Evolutionary conservation across 805 yeast species (phyloP).

Genomic region (Lipomyces yamadae): DNA sequence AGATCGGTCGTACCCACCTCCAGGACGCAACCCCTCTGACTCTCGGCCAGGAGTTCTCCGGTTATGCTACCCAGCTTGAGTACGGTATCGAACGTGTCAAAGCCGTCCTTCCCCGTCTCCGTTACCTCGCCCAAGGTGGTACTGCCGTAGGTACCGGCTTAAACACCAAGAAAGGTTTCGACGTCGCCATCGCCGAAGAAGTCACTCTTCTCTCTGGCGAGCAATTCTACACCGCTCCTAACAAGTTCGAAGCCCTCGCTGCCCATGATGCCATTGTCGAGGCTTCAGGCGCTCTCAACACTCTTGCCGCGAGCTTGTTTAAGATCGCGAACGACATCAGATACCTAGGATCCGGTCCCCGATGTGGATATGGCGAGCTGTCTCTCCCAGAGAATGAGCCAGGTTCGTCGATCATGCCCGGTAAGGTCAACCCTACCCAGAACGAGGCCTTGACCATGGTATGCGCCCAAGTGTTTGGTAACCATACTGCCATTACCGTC

Average conservation of each 20-base stretch:
- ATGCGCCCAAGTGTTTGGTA: constrained; percentile 96
- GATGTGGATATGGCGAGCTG: constrained; percentile 98
- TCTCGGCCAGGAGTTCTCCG: constrained; percentile 96
- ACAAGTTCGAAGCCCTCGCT: constrained; percentile 98
- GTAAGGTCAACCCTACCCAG: constrained; percentile 99
- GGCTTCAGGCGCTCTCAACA: constrained; percentile 96
- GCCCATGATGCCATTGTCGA: constrained; percentile 99
- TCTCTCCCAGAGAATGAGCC: constrained; percentile 98
- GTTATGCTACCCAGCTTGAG: constrained; percentile 90
- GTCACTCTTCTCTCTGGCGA: constrained; percentile 86
- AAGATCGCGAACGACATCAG: constrained; percentile 98
- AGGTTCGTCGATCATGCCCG: constrained; percentile 99
- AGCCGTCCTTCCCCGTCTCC: constrained; percentile 72
- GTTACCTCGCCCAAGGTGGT: constrained; percentile 96
- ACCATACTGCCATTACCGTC: constrained; percentile 90
- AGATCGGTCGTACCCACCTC: constrained; percentile 98
- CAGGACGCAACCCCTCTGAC: constrained; percentile 99
- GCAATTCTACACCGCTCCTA: constrained; percentile 92
- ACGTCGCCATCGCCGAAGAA: constrained; percentile 81
- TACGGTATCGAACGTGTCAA: constrained; percentile 90
- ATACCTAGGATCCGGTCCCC: constrained; percentile 98
- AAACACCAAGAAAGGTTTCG: constrained; percentile 91
- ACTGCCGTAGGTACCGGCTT: constrained; percentile 99
- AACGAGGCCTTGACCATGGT: constrained; percentile 99
- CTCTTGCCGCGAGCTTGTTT: constrained; percentile 89